Evolutionary conservation across 106 monocot species (phyloP), one percentile per base, ranked within the genome.

Genomic region (Dendrobium chrysotoxum): DNA sequence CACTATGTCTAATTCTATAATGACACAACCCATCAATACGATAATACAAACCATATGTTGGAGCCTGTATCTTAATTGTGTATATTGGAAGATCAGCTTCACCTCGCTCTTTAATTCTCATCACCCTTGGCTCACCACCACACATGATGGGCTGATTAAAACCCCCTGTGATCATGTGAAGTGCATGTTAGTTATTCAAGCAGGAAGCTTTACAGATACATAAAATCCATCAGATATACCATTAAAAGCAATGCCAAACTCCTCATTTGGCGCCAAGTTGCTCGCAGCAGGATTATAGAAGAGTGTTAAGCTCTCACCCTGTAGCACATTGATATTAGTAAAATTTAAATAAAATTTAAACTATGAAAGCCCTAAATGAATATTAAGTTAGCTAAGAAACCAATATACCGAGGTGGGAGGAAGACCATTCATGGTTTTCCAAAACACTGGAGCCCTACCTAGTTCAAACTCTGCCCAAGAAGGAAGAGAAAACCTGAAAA

Each of bases 141-240:
- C 96, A 96, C 96, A 94, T 94, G 42, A 96, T 92, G 9, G 96
- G 96, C 82, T 96, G 96, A 81, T 94, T 94, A 78, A 96, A 96
- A n/a, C 94, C 96, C 18, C 96, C 96, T 96, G 61, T 30, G 87
- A 76, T 35, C 61, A 45, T 74, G 16, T 18, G 64, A 86, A 47
- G 3, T 76, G 16, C 3, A 80, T 20, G 9, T 40, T 6, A 75
- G n/a, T 75, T 45, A 71, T 71, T 28, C 4, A 35, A 71, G 4
- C 25, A 47, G 17, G 58, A 21, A 54, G 3, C 21, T 26, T 38
- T 61, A 65, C n/a, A 23, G 20, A 65, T 53, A 12, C 13, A 40
- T 23, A 40, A 81, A 15, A 16, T 50, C 46, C 31, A 44, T 17
- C 28, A 28, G 25, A 76, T 41, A 20, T 88, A 93, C 93, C 96